phyloP scores from a whole-genome alignment of 2,329 filamentous ascomycete species.

The Colletotrichum simmondsii region DNA sequence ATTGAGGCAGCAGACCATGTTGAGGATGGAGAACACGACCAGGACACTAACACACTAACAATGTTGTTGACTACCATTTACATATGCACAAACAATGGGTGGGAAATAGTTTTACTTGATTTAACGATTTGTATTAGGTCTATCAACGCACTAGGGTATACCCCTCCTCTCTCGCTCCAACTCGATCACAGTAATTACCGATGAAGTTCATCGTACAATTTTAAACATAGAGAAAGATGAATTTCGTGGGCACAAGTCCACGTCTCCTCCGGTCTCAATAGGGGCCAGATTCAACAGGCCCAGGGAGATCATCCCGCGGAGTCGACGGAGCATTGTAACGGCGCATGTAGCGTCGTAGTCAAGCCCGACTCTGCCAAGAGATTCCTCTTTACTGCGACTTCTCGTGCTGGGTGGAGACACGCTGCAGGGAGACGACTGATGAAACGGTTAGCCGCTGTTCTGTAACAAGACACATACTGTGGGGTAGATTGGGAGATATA shows the following conservation, averaged over 20 bases:
- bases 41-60: no score
- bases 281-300: constrained; percentile 29
- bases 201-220: constrained; percentile 35
- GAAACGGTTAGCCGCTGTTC: constrained; percentile 57
- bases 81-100: no score
- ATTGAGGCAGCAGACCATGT: background rate
- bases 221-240: constrained; percentile 34
- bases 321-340: background rate
- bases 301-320: constrained; percentile 18
- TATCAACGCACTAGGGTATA: constrained; percentile 29
- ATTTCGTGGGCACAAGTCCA: constrained; percentile 3
- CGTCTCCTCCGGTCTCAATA: constrained; percentile 30
- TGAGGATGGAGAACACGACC: no score
- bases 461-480: constrained; percentile 3
- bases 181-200: constrained; percentile 34
- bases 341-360: background rate
- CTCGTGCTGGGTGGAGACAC: constrained; percentile 92
- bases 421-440: constrained; percentile 86
- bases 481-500: constrained; percentile 59
- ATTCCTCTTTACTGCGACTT: constrained; percentile 73
- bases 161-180: constrained; percentile 19
- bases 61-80: no score
- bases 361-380: constrained; percentile 10
- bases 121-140: constrained; percentile 36
- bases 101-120: constrained; percentile 1